phyloP scores from a whole-genome alignment of 169 alveolate species.

The Ichthyophthirius multifiliis region DNA sequence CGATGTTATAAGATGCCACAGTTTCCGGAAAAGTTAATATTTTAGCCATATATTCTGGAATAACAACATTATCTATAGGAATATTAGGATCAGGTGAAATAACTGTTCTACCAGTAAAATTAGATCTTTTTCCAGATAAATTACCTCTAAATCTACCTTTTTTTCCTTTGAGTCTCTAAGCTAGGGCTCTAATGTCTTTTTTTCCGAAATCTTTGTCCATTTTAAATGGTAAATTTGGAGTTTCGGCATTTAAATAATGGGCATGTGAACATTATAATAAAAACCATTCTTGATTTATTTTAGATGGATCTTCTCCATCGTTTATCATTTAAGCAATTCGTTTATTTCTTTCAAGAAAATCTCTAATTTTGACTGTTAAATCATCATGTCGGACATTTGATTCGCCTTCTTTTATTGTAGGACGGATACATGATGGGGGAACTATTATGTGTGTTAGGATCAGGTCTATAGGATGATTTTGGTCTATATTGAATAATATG shows the following conservation, averaged over 20 bases:
- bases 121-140: constrained; percentile 98
- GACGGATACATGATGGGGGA: constrained; percentile 98
- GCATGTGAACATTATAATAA: constrained; percentile 88
- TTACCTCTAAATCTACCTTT: constrained; percentile 99
- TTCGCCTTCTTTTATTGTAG: constrained; percentile 92
- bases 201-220: constrained; percentile 53
- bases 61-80: constrained; percentile 95
- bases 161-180: constrained; percentile 92
- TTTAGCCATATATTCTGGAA: constrained; percentile 97
- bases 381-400: constrained; percentile 95
- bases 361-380: constrained; percentile 91
- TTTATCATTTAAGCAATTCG: constrained; percentile 77
- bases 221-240: constrained; percentile 90
- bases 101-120: constrained; percentile 98
- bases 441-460: constrained; percentile 90
- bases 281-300: constrained; percentile 83
- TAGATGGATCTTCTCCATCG: constrained; percentile 84
- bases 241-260: constrained; percentile 90
- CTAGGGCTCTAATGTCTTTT: constrained; percentile 74
- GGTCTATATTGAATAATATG: constrained; percentile 88
- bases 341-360: constrained; percentile 85
- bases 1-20: constrained; percentile 90
- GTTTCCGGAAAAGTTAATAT: constrained; percentile 96
- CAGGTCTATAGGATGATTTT: constrained; percentile 89
- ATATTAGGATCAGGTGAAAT: constrained; percentile 99